Evolutionary conservation across 495 filamentous ascomycete species (phyloP).

Genomic region (Chlorociboria aeruginascens): DNA sequence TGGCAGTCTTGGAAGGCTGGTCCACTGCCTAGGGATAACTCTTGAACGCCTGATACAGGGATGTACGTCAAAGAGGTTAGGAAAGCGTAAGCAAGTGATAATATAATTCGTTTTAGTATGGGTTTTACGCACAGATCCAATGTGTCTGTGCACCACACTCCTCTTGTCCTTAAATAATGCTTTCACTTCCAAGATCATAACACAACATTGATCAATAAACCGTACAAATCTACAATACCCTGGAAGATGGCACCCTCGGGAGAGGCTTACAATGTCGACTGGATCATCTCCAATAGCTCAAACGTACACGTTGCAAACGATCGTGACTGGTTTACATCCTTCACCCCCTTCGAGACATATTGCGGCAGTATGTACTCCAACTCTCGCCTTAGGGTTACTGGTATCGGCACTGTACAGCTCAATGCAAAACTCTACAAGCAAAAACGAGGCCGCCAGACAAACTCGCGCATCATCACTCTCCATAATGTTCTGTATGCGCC

Average conservation of each 20-base stretch:
- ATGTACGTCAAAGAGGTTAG: too few relatives aligned
- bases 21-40: too few relatives aligned
- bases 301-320: constrained; percentile 14
- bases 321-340: constrained; percentile 14
- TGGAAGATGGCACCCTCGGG: background rate
- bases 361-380: background rate
- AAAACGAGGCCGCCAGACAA: background rate
- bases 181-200: background rate
- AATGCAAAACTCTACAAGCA: constrained; percentile 5
- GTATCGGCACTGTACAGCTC: constrained; percentile 14
- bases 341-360: constrained; percentile 7
- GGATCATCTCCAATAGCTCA: constrained; percentile 11
- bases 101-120: too few relatives aligned
- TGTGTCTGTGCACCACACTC: too few relatives aligned
- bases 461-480: constrained; percentile 5
- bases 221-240: background rate
- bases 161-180: too few relatives aligned
- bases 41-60: too few relatives aligned
- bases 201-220: background rate
- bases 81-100: too few relatives aligned
- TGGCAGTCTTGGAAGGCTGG: too few relatives aligned
- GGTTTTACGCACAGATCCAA: too few relatives aligned
- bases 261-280: constrained; percentile 10
- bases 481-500: constrained; percentile 12
- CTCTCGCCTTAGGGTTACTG: background rate